phyloP scores from a whole-genome alignment of 345 rosid species.

The Triadica sebifera region DNA sequence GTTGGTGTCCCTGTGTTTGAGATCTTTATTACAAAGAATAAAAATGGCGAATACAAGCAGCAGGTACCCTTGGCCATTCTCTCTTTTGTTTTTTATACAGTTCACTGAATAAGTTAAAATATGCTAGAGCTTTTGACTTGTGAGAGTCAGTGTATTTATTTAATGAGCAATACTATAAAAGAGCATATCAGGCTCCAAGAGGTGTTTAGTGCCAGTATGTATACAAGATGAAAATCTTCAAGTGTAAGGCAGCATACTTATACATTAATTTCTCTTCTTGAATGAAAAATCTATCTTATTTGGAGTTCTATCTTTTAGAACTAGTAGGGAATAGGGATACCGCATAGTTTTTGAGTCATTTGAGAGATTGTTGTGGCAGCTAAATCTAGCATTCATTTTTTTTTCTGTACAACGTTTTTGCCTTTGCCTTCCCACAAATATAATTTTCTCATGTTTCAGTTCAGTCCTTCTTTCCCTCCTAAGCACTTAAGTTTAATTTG shows the following conservation, averaged over 20 bases:
- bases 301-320: neutral
- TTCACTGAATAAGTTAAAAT: neutral
- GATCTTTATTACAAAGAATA: constrained; percentile 63
- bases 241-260: neutral
- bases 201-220: neutral
- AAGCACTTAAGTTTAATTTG: too few relatives aligned
- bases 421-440: too few relatives aligned
- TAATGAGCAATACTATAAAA: neutral
- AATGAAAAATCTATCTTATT: neutral
- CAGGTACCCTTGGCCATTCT: constrained; percentile 51
- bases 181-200: neutral
- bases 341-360: neutral
- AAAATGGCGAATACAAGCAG: constrained; percentile 71
- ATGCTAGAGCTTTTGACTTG: neutral
- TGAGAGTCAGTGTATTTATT: neutral
- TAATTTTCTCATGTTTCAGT: too few relatives aligned
- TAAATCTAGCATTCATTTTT: neutral
- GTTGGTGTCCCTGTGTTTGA: constrained; percentile 78
- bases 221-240: neutral
- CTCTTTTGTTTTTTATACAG: neutral
- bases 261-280: neutral
- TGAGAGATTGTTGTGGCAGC: neutral
- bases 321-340: neutral
- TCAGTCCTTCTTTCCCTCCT: too few relatives aligned
- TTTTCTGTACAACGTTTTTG: too few relatives aligned